Evolutionary conservation across 164 flowering plant genomes (phyloP), one percentile per base, ranked within the genome.

Genomic region (Nymphaea thermarum): DNA sequence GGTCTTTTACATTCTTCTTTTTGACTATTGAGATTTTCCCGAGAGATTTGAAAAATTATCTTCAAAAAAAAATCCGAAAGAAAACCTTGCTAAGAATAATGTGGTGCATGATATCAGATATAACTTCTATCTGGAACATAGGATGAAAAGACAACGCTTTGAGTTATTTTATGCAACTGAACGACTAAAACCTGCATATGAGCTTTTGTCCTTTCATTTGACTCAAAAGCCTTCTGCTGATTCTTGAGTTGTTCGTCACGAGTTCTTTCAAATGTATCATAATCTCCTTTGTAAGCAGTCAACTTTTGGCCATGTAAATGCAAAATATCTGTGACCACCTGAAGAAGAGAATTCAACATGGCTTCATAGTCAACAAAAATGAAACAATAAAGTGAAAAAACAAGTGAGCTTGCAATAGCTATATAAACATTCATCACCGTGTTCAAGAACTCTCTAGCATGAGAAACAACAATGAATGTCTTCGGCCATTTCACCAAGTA

Each of bases 271-370:
- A 92, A 95, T 47, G 86, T 86, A 75, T 95, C 96, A 80, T 95
- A 95, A 72, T 95, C 78, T 64, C 99, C 99, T 78, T 84, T 92
- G 78, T 80, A 95, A 18, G 93, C 43, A 44, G 68, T 77, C 72
- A 95, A 70, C 72, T 92, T 82, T 80, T 95, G 94, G 44, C 82
- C 81, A 60, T 92, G 99, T 66, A 95, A 75, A 79, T 95, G 91
- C n/a, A 95, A 81, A 70, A 92, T 85, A 84, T 95, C 99, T 61
- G 98, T 95, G 73, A 95, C 99, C 41, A 95, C 99, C 99, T 95
- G 85, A 14, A 74, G 64, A 45, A 68, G 45, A 66, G 66, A 55
- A 55, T 55, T 55, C 60, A 25, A 25, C 63, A 61, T 61, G 63
- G 63, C 5, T 16, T 61, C 8, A 16, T n/a, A 45, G 5, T 45